These are phyloP conservation scores for Diaporthe velutina DNA, from an alignment of 2,329 filamentous ascomycete genomes.

Conservation along the genomic window DNA sequence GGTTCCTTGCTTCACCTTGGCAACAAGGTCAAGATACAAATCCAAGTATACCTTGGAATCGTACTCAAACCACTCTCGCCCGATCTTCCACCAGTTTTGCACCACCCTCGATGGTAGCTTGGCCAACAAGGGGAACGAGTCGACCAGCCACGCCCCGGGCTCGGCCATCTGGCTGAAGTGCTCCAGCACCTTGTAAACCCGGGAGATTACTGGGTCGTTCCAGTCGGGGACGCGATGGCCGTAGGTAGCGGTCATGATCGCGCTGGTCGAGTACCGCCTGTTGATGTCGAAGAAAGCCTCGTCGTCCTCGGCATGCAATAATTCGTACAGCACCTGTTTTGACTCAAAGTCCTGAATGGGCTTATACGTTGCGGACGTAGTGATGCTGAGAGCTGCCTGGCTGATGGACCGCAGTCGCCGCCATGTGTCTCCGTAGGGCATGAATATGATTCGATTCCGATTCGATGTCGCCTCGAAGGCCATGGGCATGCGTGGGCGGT, in stretches of 20 bases:
- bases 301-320: slow-evolving; percentile 47
- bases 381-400: slow-evolving; percentile 46
- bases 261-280: slow-evolving; percentile 55
- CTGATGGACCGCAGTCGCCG: slow-evolving; percentile 46
- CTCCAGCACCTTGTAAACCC: slow-evolving; percentile 51
- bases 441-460: slow-evolving; percentile 44
- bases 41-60: slow-evolving; percentile 34
- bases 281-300: slow-evolving; percentile 54
- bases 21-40: slow-evolving; percentile 36
- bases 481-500: slow-evolving; percentile 46
- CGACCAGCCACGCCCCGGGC: slow-evolving; percentile 53
- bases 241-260: slow-evolving; percentile 57
- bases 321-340: slow-evolving; percentile 49
- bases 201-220: slow-evolving; percentile 49
- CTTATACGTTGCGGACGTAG: slow-evolving; percentile 43
- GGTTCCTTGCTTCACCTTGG: slow-evolving; percentile 43
- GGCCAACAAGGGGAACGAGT: slow-evolving; percentile 50
- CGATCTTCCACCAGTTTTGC: slow-evolving; percentile 41
- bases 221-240: slow-evolving; percentile 53
- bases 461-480: slow-evolving; percentile 50
- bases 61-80: slow-evolving; percentile 19
- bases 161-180: slow-evolving; percentile 51
- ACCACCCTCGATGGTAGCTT: slow-evolving; percentile 44
- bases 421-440: slow-evolving; percentile 46
- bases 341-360: slow-evolving; percentile 50